Base-by-base conservation (phyloP, 352 stramenopile genomes). In the Paralagenidium karlingii region DNA sequence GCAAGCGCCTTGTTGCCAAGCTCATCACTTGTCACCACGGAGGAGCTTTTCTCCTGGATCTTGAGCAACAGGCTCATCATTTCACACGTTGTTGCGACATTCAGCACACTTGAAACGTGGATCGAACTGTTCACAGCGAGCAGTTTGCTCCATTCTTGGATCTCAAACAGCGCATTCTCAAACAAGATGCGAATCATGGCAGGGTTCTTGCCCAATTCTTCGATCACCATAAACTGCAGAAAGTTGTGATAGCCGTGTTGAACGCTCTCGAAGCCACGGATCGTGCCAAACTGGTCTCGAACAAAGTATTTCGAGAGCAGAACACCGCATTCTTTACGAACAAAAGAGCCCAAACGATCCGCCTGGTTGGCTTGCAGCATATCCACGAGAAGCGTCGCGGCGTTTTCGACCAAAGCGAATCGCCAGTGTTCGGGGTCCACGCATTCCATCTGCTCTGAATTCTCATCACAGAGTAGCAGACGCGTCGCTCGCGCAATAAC, bases 201-300 rank as follows among this genome's bases (percentile, higher is more conserved):
- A 10, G 62, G 67, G 39, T 76, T 63, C 38, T 91, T 88, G n/a
- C 74, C 68, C 29, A 88, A 60, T 43, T 91, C 74, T 41, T 91
- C 78, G 10, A 91, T 45, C 18, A 91, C 51, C 78, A 91, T 91
- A 40, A 86, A 91, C 51, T 91, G 78, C 16, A 91, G 49, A 19
- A 91, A 91, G 50, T 91, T 91, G 63, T 91, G 78, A 43, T 91
- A 91, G n/a, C 78, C 78, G 47, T 91, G 74, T 0, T 74, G 87
- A 67, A 91, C 86, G 2, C 67, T 82, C 40, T 91, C 78, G 27
- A 91, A 88, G 39, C 78, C 78, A 18, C 78, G 74, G 43, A 91
- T 91, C 13, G 78, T 91, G 32, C 78, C 78, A 41, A 91, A 91
- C 58, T 91, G 78, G 42, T 91, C 78, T 11, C 78, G 68, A 31